These are phyloP conservation scores for Saccharomycopsis capsularis DNA, from an alignment of 805 yeast genomes.

Conservation along the genomic window DNA sequence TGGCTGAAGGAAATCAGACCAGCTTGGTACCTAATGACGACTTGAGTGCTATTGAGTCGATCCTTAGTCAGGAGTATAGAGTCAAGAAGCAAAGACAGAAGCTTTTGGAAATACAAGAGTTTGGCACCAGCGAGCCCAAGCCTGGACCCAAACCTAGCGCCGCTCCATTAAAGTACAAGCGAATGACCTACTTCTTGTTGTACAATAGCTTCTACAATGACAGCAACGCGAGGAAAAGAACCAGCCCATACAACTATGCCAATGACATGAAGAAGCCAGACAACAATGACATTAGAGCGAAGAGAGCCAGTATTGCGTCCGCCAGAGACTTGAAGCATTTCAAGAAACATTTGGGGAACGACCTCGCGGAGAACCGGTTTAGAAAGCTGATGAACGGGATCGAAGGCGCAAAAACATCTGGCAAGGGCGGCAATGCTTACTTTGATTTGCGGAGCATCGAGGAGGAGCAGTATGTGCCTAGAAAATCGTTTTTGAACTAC, in stretches of 20 bases:
- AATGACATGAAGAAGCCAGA: not conserved
- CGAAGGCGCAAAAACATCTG: not conserved
- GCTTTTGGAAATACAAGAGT: constrained; percentile 16
- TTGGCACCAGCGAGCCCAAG: constrained; percentile 1
- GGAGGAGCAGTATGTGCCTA: not conserved
- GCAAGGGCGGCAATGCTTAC: not conserved
- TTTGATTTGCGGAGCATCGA: not conserved
- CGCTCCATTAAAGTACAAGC: not conserved
- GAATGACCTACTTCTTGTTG: constrained; percentile 15
- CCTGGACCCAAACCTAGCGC: not conserved
- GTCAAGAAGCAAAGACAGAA: constrained; percentile 10
- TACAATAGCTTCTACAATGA: constrained; percentile 9
- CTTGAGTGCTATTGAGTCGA: constrained; percentile 9
- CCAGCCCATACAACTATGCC: not conserved
- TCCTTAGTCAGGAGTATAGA: constrained; percentile 9
- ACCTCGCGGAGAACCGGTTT: constrained; percentile 1
- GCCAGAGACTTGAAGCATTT: constrained; percentile 10
- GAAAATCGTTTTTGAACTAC: constrained; percentile 11
- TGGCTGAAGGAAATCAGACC: constrained; percentile 5
- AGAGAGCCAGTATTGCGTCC: not conserved
- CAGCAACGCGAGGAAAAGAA: not conserved
- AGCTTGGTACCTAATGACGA: constrained; percentile 15
- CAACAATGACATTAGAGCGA: not conserved
- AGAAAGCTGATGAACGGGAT: not conserved
- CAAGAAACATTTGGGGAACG: not conserved